phyloP scores from a whole-genome alignment of 495 filamentous ascomycete species.

The Xylaria curta region DNA sequence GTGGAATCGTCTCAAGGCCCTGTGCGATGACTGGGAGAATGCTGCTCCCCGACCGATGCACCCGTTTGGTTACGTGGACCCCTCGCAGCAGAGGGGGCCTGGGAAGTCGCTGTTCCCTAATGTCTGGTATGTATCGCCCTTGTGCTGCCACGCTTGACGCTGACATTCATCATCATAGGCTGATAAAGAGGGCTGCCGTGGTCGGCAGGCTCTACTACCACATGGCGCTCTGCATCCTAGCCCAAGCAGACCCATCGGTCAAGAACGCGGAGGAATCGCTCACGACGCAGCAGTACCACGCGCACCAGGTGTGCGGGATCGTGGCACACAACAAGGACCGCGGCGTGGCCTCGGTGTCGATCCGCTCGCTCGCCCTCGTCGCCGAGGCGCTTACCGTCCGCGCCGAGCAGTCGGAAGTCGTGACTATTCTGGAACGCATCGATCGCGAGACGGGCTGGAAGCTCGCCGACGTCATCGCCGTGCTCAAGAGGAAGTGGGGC shows the following conservation, averaged over 20 bases:
- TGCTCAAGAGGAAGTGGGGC: conserved; percentile 78
- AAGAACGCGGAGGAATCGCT: conserved; percentile 70
- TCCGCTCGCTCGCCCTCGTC: conserved; percentile 79
- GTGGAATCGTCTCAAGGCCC: conserved; percentile 74
- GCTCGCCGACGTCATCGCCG: conserved; percentile 68
- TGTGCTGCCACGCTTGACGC: not conserved
- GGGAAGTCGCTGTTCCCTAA: conserved; percentile 82
- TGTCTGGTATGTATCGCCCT: conserved; percentile 68
- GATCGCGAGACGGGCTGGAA: conserved; percentile 80
- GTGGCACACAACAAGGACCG: conserved; percentile 82
- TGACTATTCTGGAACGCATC: conserved; percentile 78
- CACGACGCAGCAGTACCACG: conserved; percentile 70
- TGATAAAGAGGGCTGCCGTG: conserved; percentile 80
- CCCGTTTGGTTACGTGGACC: conserved; percentile 76
- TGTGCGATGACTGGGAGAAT: conserved; percentile 83
- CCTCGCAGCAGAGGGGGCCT: conserved; percentile 63
- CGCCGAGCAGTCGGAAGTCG: conserved; percentile 80
- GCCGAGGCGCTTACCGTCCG: conserved; percentile 73
- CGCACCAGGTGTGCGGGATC: conserved; percentile 86
- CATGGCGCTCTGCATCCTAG: conserved; percentile 78
- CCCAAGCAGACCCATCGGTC: conserved; percentile 73
- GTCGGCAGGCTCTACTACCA: conserved; percentile 92
- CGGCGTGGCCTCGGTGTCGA: conserved; percentile 76
- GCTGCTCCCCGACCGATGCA: conserved; percentile 84
- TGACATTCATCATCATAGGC: conserved; percentile 56